Evolutionary conservation across 768 basidiomycete genomes (phyloP), one percentile per base, ranked within the genome.

Genomic region (Leucocoprinus leucothites): DNA sequence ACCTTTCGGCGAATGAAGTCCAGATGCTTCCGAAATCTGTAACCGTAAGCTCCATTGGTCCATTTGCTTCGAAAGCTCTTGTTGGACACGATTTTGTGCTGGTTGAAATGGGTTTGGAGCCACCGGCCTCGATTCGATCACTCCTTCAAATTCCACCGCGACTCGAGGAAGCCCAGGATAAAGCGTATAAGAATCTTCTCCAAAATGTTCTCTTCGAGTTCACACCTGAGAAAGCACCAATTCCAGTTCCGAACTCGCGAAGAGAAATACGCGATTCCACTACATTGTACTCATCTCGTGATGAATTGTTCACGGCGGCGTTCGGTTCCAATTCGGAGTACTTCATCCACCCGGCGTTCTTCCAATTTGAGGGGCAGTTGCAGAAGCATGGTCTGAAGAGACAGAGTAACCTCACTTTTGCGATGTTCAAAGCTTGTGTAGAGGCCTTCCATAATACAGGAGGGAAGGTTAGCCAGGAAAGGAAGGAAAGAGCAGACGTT

Each of bases 391-490:
- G 74, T 2, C 59, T 80, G 26, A 68, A 68, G 26, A 60, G 57
- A 4, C 64, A 67, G 1, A 59, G 62, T 18, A n/a, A 49, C 16
- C 52, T 76, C 24, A 61, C 73, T 50, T 46, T 76, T 13, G 44
- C 57, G 1, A 68, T 69, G 49, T 79, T 80, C 64, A 57, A 57
- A 22, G 51, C 55, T 1, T 79, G 77, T 51, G 76, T 69, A 2
- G 42, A 58, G 2, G 68, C 69, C 2, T 63, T 78, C n/a, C 58
- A 67, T 26, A 54, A 63, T 9, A 63, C 68, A n/a, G 31, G 38
- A 9, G 47, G 31, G 3, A 6, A n/a, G 38, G 3, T 38, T n/a
- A 38, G 14, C 16, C 6, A n/a, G 1, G 25, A 35, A 7, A n/a
- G 41, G 9, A 48, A 22, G 8, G 49, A 56, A 9, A 63, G 73